Conservation (phyloP, 768 basidiomycete genomes). For the Sporobolomyces pararoseus region DNA sequence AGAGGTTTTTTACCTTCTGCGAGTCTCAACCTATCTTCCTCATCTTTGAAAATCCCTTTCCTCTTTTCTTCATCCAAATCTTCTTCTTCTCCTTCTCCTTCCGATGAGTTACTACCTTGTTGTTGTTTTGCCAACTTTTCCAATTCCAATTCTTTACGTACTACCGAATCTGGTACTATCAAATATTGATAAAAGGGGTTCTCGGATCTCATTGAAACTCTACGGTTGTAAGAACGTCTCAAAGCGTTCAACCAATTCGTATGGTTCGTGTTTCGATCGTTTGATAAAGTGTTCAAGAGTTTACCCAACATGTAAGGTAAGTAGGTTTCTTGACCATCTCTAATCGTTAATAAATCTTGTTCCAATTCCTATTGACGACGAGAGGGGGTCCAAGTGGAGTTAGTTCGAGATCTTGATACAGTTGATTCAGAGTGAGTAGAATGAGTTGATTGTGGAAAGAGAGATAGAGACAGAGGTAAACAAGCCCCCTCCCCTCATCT, state of each 20-base stretch:
- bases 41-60: slow-evolving; percentile 12
- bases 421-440: background rate
- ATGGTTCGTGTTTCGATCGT: slow-evolving; percentile 41
- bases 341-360: slow-evolving; percentile 16
- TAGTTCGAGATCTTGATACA: background rate
- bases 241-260: slow-evolving; percentile 37
- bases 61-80: background rate
- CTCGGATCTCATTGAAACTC: slow-evolving; percentile 10
- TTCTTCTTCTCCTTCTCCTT: background rate
- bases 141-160: slow-evolving; percentile 19
- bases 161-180: slow-evolving; percentile 22
- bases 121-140: background rate
- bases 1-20: slow-evolving; percentile 16
- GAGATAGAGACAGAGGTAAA: background rate
- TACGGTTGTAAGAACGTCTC: slow-evolving; percentile 36
- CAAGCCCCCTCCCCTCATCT: background rate
- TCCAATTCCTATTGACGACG: slow-evolving; percentile 32
- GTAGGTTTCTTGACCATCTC: slow-evolving; percentile 10
- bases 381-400: no score
- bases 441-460: background rate
- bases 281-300: slow-evolving; percentile 39
- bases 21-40: slow-evolving; percentile 13
- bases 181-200: slow-evolving; percentile 38
- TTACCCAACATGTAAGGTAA: slow-evolving; percentile 35
- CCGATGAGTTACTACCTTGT: no score